Conservation (phyloP, 2,329 filamentous ascomycete species). For the Cladophialophora carrionii region DNA sequence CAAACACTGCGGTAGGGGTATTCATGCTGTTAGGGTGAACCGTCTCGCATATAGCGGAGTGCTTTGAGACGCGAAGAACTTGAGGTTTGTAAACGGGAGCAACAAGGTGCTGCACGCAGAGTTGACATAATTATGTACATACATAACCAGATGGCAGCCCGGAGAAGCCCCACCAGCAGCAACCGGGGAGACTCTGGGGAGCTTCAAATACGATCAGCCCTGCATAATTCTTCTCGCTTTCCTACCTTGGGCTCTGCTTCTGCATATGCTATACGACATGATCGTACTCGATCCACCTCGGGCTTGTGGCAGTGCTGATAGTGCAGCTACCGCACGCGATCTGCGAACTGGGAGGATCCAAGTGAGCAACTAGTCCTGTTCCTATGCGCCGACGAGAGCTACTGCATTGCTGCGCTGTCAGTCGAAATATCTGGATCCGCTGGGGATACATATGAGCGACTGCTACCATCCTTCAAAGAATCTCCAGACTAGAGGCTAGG, state of each 20-base stretch:
- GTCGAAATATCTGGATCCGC: neutral
- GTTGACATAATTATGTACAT: neutral
- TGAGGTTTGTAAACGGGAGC: neutral
- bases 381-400: constrained; percentile 12
- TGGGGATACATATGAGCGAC: constrained; percentile 6
- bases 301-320: neutral
- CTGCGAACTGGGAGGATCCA: constrained; percentile 1
- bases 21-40: neutral
- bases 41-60: neutral
- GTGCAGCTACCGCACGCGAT: neutral
- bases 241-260: neutral
- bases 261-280: neutral
- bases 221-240: neutral
- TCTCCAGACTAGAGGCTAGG: neutral
- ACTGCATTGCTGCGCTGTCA: constrained; percentile 30
- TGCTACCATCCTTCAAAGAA: neutral
- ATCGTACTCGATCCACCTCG: neutral
- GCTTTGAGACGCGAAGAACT: neutral
- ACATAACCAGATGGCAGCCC: neutral
- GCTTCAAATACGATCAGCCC: neutral
- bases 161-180: neutral
- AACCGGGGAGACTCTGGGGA: neutral
- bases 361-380: constrained; percentile 9
- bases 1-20: neutral
- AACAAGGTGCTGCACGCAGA: neutral